Evolutionary conservation across 2,329 filamentous ascomycete species (phyloP).

Genomic region (Trichoderma endophyticum): DNA sequence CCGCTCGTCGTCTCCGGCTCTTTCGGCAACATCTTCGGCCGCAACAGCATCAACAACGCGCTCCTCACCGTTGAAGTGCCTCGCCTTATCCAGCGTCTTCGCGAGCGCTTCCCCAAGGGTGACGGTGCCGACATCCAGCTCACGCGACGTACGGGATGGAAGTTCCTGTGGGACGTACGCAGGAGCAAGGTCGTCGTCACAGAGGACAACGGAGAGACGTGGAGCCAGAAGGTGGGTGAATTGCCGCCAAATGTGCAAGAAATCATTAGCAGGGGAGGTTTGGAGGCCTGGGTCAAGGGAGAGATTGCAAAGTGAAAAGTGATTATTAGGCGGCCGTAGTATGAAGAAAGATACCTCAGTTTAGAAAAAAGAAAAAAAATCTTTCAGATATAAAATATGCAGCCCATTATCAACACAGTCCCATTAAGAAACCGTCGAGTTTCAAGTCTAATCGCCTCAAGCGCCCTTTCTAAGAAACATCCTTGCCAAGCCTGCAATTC

Average conservation of each 20-base stretch:
- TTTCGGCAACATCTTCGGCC: slow-evolving; percentile 79
- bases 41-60: slow-evolving; percentile 76
- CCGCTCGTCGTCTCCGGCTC: slow-evolving; percentile 75
- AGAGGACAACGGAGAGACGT: slow-evolving; percentile 64
- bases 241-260: slow-evolving; percentile 82
- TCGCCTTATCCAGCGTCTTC: slow-evolving; percentile 60
- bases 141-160: slow-evolving; percentile 80
- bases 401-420: neutral
- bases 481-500: neutral
- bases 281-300: slow-evolving; percentile 79
- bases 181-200: slow-evolving; percentile 67
- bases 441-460: neutral
- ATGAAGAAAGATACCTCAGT: neutral
- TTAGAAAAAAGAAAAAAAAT: neutral
- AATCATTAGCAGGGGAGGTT: slow-evolving; percentile 52
- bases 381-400: neutral
- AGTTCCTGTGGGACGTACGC: slow-evolving; percentile 73
- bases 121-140: slow-evolving; percentile 43
- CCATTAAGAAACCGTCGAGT: neutral
- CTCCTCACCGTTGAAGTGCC: slow-evolving; percentile 67
- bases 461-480: neutral
- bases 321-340: neutral
- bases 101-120: slow-evolving; percentile 53
- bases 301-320: slow-evolving; percentile 46
- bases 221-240: slow-evolving; percentile 80